Conservation (phyloP, 352 stramenopile genomes). For the Globisporangium uncinulatum region DNA sequence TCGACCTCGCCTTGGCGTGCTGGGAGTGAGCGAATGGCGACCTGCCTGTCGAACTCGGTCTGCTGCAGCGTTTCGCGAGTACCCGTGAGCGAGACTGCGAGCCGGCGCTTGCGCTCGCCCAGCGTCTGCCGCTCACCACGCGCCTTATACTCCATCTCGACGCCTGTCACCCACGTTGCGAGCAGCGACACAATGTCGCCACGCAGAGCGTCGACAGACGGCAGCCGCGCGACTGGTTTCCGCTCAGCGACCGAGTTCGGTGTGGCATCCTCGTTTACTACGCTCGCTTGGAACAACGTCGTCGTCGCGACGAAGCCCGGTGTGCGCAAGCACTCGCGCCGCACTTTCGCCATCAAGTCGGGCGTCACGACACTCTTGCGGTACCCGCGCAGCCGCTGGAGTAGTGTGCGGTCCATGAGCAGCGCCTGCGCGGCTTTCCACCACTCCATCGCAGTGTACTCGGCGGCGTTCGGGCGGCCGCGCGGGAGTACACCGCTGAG, state of each 20-base stretch:
- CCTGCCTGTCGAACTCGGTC: slow-evolving; percentile 52
- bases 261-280: slow-evolving; percentile 1
- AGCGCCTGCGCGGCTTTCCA: slow-evolving; percentile 75
- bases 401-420: slow-evolving; percentile 69
- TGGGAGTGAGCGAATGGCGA: slow-evolving; percentile 54
- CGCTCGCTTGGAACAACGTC: slow-evolving; percentile 16
- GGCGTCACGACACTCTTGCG: slow-evolving; percentile 38
- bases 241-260: slow-evolving; percentile 2
- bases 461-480: slow-evolving; percentile 39
- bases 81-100: slow-evolving; percentile 30
- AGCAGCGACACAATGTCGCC: slow-evolving; percentile 48
- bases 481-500: slow-evolving; percentile 53
- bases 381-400: slow-evolving; percentile 53
- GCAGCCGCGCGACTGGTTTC: slow-evolving; percentile 19
- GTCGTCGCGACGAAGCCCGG: slow-evolving; percentile 33
- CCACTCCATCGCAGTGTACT: slow-evolving; percentile 77
- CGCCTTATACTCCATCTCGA: slow-evolving; percentile 77
- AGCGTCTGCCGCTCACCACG: slow-evolving; percentile 45
- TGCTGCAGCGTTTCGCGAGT: slow-evolving; percentile 33
- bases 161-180: slow-evolving; percentile 63
- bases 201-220: slow-evolving; percentile 25
- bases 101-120: slow-evolving; percentile 40
- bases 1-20: slow-evolving; percentile 62
- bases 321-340: slow-evolving; percentile 60
- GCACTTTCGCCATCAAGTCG: slow-evolving; percentile 74